Conservation (phyloP, 1,139 yeast species). For the Pichia sp. region DNA sequence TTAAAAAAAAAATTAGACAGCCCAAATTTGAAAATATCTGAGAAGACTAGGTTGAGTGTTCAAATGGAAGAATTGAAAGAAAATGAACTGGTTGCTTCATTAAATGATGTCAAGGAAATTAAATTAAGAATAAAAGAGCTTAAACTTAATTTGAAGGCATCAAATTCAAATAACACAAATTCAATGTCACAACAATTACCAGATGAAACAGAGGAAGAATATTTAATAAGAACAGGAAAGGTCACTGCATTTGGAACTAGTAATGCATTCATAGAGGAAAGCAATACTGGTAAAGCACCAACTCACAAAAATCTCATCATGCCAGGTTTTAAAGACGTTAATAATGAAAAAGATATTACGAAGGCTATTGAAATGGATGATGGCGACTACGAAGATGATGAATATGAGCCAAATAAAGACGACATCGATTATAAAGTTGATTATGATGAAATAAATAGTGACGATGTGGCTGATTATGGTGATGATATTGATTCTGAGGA, state of each 20-base stretch:
- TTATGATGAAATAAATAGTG: constrained; percentile 7
- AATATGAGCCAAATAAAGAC: constrained; percentile 9
- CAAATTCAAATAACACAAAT: neutral
- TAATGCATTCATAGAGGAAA: constrained; percentile 41
- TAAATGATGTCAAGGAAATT: constrained; percentile 63
- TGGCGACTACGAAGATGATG: constrained; percentile 8
- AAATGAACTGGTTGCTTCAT: constrained; percentile 47
- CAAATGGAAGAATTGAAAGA: constrained; percentile 50
- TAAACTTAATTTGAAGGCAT: constrained; percentile 12
- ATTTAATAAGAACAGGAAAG: constrained; percentile 78
- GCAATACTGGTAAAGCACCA: constrained; percentile 19
- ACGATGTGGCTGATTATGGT: constrained; percentile 24
- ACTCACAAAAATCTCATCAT: constrained; percentile 37
- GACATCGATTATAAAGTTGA: constrained; percentile 16
- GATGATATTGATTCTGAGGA: constrained; percentile 8
- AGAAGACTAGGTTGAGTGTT: constrained; percentile 45
- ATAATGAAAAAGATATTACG: constrained; percentile 4
- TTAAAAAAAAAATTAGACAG: constrained; percentile 7
- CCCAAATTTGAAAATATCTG: constrained; percentile 42
- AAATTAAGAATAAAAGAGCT: constrained; percentile 40
- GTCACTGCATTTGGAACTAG: constrained; percentile 88
- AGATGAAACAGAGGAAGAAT: constrained; percentile 75
- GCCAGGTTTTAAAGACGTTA: constrained; percentile 34
- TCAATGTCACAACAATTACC: constrained; percentile 34
- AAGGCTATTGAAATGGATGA: neutral